phyloP scores from a whole-genome alignment of 148 eudicot species.

The Nepenthes gracilis region DNA sequence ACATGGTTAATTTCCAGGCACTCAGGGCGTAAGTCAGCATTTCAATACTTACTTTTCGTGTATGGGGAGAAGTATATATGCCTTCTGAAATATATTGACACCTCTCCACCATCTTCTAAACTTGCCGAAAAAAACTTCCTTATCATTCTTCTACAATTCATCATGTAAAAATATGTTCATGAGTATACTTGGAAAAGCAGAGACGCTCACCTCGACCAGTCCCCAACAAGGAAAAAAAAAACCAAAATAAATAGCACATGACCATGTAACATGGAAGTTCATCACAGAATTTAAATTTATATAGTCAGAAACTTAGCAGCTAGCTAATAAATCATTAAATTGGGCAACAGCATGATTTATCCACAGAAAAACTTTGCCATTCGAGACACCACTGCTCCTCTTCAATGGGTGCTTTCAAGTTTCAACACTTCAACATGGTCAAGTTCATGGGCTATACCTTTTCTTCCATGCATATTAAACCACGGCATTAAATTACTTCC shows the following conservation, averaged over 20 bases:
- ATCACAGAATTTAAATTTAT: not conserved
- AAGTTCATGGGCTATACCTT: no score
- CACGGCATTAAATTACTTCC: no score
- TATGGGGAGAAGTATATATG: slow-evolving; percentile 82
- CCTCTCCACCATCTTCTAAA: slow-evolving; percentile 99
- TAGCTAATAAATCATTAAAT: no score
- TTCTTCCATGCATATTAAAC: no score
- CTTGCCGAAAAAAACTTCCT: slow-evolving; percentile 48
- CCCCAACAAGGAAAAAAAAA: not conserved
- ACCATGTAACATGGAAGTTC: not conserved
- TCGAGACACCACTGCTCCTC: no score
- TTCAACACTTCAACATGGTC: no score
- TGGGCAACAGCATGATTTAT: no score
- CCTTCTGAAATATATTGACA: slow-evolving; percentile 79
- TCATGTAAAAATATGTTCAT: slow-evolving; percentile 13
- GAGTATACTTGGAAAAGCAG: not conserved
- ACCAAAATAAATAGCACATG: no score
- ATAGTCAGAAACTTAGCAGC: no score
- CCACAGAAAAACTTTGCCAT: no score
- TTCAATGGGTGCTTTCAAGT: no score
- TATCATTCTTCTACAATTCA: slow-evolving; percentile 33
- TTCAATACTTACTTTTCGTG: slow-evolving; percentile 63
- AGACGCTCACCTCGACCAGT: not conserved
- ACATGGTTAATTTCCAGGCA: not conserved
- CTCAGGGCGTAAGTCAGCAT: not conserved